phyloP scores from a whole-genome alignment of 1,284 basidiomycete genomes.

The Pseudozyma thailandica region DNA sequence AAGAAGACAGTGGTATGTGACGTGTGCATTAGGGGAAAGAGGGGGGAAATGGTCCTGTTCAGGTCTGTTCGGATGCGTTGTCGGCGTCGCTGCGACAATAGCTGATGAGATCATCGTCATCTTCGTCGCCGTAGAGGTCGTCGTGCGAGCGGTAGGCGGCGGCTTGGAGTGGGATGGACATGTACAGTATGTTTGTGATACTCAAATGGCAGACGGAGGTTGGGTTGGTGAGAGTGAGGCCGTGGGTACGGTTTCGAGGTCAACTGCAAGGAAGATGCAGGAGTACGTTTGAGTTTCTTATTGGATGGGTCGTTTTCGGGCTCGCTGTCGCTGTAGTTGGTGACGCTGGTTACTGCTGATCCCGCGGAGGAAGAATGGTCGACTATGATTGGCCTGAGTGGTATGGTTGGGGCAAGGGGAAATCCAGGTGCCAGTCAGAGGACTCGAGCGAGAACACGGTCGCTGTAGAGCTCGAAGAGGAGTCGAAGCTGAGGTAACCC shows the following conservation, averaged over 20 bases:
- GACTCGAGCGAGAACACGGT: slow-evolving; percentile 24
- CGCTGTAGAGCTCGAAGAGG: slow-evolving; percentile 19
- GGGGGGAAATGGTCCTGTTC: background rate
- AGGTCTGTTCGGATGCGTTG: slow-evolving; percentile 4
- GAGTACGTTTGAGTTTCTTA: slow-evolving; percentile 6
- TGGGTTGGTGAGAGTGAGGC: background rate
- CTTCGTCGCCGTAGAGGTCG: slow-evolving; percentile 30
- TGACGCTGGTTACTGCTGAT: slow-evolving; percentile 9
- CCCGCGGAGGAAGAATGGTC: no score
- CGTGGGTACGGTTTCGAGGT: background rate
- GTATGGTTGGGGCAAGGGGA: background rate
- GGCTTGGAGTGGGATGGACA: slow-evolving; percentile 15
- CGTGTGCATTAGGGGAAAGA: background rate
- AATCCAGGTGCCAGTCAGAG: slow-evolving; percentile 7
- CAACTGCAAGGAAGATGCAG: background rate
- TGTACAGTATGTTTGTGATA: background rate
- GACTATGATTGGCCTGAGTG: background rate
- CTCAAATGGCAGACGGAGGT: background rate
- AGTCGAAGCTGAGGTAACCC: slow-evolving; percentile 2
- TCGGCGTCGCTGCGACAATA: no score
- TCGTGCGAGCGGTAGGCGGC: slow-evolving; percentile 8
- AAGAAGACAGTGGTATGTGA: no score
- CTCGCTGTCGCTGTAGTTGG: slow-evolving; percentile 15
- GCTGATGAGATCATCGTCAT: slow-evolving; percentile 30
- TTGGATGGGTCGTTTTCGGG: background rate